Evolutionary conservation across 768 basidiomycete genomes (phyloP).

Genomic region (Tubosaeta brunneosetosa): DNA sequence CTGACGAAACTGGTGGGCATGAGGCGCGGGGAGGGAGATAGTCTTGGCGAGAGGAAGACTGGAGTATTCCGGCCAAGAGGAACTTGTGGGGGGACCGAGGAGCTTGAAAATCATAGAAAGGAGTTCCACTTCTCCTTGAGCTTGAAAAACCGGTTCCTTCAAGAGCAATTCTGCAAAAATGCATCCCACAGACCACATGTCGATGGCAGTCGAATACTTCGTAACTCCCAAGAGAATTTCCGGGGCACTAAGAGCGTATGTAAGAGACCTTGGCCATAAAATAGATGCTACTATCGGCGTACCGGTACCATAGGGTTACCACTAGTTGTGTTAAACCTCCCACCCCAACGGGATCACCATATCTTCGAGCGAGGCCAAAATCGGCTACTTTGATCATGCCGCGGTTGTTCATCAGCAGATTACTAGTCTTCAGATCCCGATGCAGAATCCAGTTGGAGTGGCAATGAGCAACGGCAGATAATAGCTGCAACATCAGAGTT

Average conservation of each 20-base stretch:
- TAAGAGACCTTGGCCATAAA: constrained; percentile 9
- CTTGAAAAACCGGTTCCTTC: constrained; percentile 96
- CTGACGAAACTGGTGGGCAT: constrained; percentile 72
- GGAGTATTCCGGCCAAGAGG: constrained; percentile 82
- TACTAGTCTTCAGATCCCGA: constrained; percentile 95
- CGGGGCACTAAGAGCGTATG: constrained; percentile 60
- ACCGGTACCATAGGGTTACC: constrained; percentile 99
- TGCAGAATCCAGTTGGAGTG: constrained; percentile 98
- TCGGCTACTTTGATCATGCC: constrained; percentile 99
- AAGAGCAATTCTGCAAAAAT: constrained; percentile 95
- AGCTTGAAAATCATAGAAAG: constrained; percentile 93
- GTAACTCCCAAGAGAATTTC: constrained; percentile 92
- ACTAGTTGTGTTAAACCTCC: constrained; percentile 98
- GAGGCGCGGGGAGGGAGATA: constrained; percentile 68
- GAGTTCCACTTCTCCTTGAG: constrained; percentile 92
- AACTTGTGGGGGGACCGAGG: constrained; percentile 85
- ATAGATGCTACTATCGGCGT: constrained; percentile 25
- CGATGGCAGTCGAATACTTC: constrained; percentile 91
- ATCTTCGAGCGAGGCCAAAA: constrained; percentile 93
- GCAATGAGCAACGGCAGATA: constrained; percentile 91
- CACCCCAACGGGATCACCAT: constrained; percentile 93
- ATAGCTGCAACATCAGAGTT: constrained; percentile 87
- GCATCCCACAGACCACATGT: constrained; percentile 99
- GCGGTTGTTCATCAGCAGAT: constrained; percentile 97
- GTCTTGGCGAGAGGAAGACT: constrained; percentile 78